Base-by-base conservation (phyloP, 2,329 filamentous ascomycete genomes). In the Acrodontium crateriforme region DNA sequence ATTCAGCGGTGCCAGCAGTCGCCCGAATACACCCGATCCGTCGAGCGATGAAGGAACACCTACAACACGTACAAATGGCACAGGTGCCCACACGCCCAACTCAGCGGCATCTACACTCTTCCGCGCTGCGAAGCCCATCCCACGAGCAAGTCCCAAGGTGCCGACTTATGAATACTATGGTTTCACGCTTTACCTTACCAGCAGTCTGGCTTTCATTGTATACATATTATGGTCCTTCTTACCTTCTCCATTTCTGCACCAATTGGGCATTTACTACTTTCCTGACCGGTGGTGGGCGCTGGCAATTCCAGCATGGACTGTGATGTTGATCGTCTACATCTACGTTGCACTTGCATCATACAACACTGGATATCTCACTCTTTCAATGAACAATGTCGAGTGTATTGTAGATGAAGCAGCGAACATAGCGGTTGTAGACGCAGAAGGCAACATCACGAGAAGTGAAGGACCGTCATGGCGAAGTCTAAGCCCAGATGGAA, bases 151-250 rank as follows among this genome's bases (percentile, higher is more conserved):
- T 29, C 89, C 89, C 2, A 84, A 89, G 51, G 85, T 98, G 2
- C 89, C 89, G n/a, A 98, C 89, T 0, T 95, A 98, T 60, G 89
- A 98, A 53, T 98, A 95, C 69, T 95, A 95, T 54, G 89, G 89
- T 52, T 98, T 98, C 58, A 87, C 92, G 29, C 70, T 98, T 27
- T 95, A 98, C 60, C 69, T 98, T 20, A 82, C 87, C 49, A 85
- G 78, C 37, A 82, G 77, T 13, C 63, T 89, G 28, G 74, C 74
- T 2, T 95, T 95, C 52, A 62, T 74, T 9, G 67, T 76, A 36
- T 78, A 78, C 50, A 55, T 78, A 13, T 60, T 78, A 8, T 94
- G 85, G 89, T 79, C 79, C 9, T 95, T 89, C 56, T 73, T 95
- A 5, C 89, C 89, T 0, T 82, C 79, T 14, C 84, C 85, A 0